Base-by-base conservation (phyloP, 345 rosid genomes). In the Anastatica hierochuntica region DNA sequence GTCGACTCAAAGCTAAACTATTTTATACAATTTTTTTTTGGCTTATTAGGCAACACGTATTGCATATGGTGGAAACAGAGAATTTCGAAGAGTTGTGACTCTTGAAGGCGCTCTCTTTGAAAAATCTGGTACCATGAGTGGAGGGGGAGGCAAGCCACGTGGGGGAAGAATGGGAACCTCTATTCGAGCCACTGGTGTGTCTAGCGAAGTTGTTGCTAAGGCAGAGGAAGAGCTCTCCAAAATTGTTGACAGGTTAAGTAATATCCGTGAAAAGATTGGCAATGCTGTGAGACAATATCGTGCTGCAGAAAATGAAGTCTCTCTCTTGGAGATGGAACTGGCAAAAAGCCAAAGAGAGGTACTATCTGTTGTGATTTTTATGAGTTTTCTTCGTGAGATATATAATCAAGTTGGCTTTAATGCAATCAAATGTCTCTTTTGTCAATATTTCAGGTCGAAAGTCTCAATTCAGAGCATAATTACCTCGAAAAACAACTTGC, bases 131-230 rank as follows among this genome's bases (percentile, higher is more conserved):
- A 92, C 98, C 8, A 88, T 92, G 96, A 92, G 88, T 64, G 98
- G 98, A 39, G 98, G 98, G 15, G 98, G 98, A 76, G 65, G 78
- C 64, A 88, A 79, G 77, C 97, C 96, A 45, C 85, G 88, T 24
- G 96, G 96, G 43, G 96, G 98, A 41, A 90, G 79, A 79, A 90
- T 90, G 85, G 98, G 98, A 14, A 83, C 98, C 48, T 82, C 85
- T 64, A 73, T 90, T 77, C 88, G 90, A 60, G 76, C 81, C 27
- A 42, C 80, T 15, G 87, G 79, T 54, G 90, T 88, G 47, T 82
- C 96, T 46, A 72, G 66, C 4, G 98, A 88, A 74, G 75, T 68
- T 52, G 77, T 88, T 56, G 51, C 64, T 47, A 65, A 55, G 67
- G 92, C 89, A 26, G 98, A 84, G 74, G 70, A 72, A 54, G 95